Conservation (phyloP, 2,329 filamentous ascomycete species). For the Aspergillus sp. region DNA sequence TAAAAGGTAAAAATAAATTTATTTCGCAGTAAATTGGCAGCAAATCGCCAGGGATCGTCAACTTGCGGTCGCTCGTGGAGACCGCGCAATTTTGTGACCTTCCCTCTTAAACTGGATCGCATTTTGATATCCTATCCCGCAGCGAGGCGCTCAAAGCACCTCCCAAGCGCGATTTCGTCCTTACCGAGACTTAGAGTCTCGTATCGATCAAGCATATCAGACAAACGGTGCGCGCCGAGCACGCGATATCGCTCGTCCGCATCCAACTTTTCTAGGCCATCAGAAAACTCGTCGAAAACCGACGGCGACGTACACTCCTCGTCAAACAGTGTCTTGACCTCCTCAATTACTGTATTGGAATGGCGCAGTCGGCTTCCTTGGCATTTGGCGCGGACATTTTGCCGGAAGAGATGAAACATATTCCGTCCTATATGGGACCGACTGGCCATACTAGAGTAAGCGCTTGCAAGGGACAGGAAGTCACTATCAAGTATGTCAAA, state of each 20-base stretch:
- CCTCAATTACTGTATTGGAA: slow-evolving; percentile 24
- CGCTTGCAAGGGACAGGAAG: slow-evolving; percentile 34
- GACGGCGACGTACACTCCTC: slow-evolving; percentile 21
- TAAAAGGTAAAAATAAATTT: neutral
- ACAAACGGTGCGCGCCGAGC: slow-evolving; percentile 24
- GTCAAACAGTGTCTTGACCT: slow-evolving; percentile 34
- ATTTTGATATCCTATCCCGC: neutral
- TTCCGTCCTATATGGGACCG: slow-evolving; percentile 34
- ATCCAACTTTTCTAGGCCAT: slow-evolving; percentile 36
- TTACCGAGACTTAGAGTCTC: slow-evolving; percentile 40
- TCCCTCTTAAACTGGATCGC: neutral
- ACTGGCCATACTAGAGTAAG: slow-evolving; percentile 34
- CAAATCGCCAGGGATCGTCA: neutral
- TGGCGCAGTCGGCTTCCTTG: slow-evolving; percentile 31
- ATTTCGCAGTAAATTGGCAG: neutral
- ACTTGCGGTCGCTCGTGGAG: neutral
- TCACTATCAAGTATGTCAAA: slow-evolving; percentile 37
- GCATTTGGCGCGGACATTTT: slow-evolving; percentile 30
- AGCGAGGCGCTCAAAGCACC: slow-evolving; percentile 3
- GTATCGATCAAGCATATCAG: slow-evolving; percentile 40
- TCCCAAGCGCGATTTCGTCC: slow-evolving; percentile 26
- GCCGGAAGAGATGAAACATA: slow-evolving; percentile 38
- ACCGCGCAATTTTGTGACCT: neutral
- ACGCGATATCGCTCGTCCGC: slow-evolving; percentile 32
- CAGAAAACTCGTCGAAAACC: slow-evolving; percentile 32